phyloP scores from a whole-genome alignment of 495 filamentous ascomycete species.

The Penicillium mononematosum region DNA sequence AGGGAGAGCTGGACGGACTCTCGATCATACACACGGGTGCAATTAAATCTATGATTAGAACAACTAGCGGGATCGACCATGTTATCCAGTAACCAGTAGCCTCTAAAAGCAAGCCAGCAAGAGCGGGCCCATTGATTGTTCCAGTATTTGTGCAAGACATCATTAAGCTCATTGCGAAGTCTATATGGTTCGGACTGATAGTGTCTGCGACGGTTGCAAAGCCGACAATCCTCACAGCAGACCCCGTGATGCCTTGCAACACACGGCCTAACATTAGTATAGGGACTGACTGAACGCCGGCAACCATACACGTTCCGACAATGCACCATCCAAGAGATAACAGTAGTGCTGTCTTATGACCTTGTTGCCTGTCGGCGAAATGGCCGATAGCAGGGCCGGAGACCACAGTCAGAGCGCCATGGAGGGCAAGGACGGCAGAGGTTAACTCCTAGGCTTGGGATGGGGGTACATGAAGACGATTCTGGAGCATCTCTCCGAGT shows the following conservation, averaged over 20 bases:
- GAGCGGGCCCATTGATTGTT: background rate
- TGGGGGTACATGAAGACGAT: conserved; percentile 10
- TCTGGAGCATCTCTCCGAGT: conserved; percentile 13
- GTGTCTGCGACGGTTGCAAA: conserved; percentile 13
- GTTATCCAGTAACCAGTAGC: conserved; percentile 10
- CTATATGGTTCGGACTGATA: conserved; percentile 2
- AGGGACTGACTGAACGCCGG: too few relatives aligned
- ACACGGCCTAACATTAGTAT: too few relatives aligned
- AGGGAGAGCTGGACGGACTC: background rate
- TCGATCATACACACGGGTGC: conserved; percentile 16
- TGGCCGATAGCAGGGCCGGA: too few relatives aligned
- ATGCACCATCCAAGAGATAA: too few relatives aligned
- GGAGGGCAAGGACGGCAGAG: conserved; percentile 10
- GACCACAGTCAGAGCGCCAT: conserved; percentile 6
- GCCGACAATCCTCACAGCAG: conserved; percentile 24
- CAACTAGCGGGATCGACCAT: conserved; percentile 7
- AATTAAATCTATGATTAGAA: conserved; percentile 12
- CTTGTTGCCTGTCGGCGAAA: too few relatives aligned
- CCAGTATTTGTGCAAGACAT: conserved; percentile 10
- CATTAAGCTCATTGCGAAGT: conserved; percentile 8
- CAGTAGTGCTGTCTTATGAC: too few relatives aligned
- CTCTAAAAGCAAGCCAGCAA: conserved; percentile 1
- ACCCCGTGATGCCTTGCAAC: too few relatives aligned
- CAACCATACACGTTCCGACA: too few relatives aligned
- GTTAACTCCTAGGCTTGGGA: conserved; percentile 15